These are phyloP conservation scores for Periconia sp. DNA, from an alignment of 2,329 filamentous ascomycete species.

Conservation along the genomic window DNA sequence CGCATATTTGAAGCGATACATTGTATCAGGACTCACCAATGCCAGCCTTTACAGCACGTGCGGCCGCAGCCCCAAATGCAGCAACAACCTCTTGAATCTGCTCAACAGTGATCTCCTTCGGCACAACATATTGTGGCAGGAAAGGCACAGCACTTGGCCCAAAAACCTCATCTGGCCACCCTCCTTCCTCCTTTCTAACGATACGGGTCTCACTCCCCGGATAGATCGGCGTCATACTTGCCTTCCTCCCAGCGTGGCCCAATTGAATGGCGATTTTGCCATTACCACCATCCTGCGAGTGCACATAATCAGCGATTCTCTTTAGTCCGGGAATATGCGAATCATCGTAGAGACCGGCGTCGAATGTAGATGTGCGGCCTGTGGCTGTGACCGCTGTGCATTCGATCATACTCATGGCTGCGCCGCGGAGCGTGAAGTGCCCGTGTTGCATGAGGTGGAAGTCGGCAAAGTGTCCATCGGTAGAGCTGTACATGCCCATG, in stretches of 20 bases:
- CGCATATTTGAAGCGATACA: not conserved
- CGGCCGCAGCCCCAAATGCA: slow-evolving; percentile 36
- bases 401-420: slow-evolving; percentile 20
- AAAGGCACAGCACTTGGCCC: slow-evolving; percentile 15
- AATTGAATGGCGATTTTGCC: slow-evolving; percentile 18
- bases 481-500: slow-evolving; percentile 20
- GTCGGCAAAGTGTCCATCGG: slow-evolving; percentile 20
- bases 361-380: slow-evolving; percentile 17
- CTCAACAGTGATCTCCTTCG: slow-evolving; percentile 28
- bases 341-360: slow-evolving; percentile 19
- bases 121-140: slow-evolving; percentile 10
- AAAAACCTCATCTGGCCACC: slow-evolving; percentile 22
- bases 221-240: slow-evolving; percentile 14
- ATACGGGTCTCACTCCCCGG: slow-evolving; percentile 1
- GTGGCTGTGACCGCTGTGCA: slow-evolving; percentile 17
- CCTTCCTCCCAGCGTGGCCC: slow-evolving; percentile 21
- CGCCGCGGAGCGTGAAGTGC: slow-evolving; percentile 20
- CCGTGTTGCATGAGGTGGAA: slow-evolving; percentile 23
- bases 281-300: slow-evolving; percentile 2
- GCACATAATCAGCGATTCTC: slow-evolving; percentile 17
- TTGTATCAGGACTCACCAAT: slow-evolving; percentile 51
- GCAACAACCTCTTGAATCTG: slow-evolving; percentile 37
- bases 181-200: slow-evolving; percentile 15
- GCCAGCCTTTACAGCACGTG: slow-evolving; percentile 24
- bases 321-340: slow-evolving; percentile 16